phyloP scores from a whole-genome alignment of 345 rosid species.

The Combretum micranthum region DNA sequence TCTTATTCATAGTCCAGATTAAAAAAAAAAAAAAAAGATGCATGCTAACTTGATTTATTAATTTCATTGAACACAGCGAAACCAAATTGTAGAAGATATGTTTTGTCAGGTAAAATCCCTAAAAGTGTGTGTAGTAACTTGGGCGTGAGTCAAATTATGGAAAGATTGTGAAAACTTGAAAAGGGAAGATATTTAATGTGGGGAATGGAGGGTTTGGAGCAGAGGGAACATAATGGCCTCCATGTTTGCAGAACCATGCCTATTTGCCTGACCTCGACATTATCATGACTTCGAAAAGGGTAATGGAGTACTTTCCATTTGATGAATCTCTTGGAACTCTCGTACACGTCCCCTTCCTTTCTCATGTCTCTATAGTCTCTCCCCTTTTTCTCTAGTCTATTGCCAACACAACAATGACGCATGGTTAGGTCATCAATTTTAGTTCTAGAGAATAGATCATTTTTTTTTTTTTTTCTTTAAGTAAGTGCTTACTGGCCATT shows the following conservation, averaged over 20 bases:
- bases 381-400: too few species aligned
- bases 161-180: neutral
- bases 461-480: too few species aligned
- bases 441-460: neutral
- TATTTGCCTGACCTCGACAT: conserved; percentile 5
- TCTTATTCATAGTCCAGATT: too few species aligned
- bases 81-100: neutral
- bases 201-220: conserved; percentile 37
- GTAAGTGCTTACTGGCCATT: too few species aligned
- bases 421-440: conserved; percentile 50
- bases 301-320: conserved; percentile 23
- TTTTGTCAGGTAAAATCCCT: conserved; percentile 1
- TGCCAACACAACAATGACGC: conserved; percentile 29
- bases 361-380: too few species aligned
- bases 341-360: too few species aligned
- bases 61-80: too few species aligned
- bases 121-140: neutral
- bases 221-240: conserved; percentile 75
- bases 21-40: too few species aligned
- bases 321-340: too few species aligned
- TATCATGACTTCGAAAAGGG: conserved; percentile 21
- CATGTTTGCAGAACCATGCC: conserved; percentile 28
- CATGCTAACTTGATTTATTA: too few species aligned
- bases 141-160: conserved; percentile 6
- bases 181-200: too few species aligned